A percentile compares a stretch with the other conserved stretches of the same genome.
These are phyloP conservation scores for Colletotrichum musicola DNA, from an alignment of 2,329 filamentous ascomycete genomes.

Conservation along the genomic window DNA sequence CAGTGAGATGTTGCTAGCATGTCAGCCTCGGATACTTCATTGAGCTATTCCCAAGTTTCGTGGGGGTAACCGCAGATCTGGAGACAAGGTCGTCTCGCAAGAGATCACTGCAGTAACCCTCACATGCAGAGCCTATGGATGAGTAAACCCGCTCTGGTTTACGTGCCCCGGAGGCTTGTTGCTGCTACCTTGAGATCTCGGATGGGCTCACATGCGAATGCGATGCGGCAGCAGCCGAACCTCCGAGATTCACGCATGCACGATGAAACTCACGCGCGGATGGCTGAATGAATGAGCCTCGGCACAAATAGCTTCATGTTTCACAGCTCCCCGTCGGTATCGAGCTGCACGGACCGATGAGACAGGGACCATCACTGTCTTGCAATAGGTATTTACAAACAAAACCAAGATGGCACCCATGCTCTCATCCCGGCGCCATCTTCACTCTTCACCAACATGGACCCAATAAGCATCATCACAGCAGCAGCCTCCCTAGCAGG, in stretches of 20 bases:
- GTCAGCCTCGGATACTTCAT: too few relatives aligned
- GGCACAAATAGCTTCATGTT: conserved; percentile 3
- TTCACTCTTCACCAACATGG: conserved; percentile 37
- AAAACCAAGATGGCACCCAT: background rate
- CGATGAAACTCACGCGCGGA: conserved; percentile 1
- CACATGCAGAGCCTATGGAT: too few relatives aligned
- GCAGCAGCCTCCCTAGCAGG: conserved; percentile 33
- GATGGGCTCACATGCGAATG: background rate
- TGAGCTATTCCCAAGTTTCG: too few relatives aligned
- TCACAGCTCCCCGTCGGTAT: background rate
- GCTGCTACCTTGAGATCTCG: too few relatives aligned
- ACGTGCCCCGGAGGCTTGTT: too few relatives aligned
- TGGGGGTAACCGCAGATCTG: too few relatives aligned
- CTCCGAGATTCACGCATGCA: conserved; percentile 6
- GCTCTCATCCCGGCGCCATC: too few relatives aligned
- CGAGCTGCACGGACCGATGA: background rate
- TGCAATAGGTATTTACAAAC: background rate
- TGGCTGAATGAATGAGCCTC: conserved; percentile 1
- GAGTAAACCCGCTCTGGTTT: too few relatives aligned
- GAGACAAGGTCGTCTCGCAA: too few relatives aligned
- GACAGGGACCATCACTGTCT: background rate
- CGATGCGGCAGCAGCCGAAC: background rate
- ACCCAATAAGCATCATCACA: conserved; percentile 45
- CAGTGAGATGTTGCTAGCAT: too few relatives aligned
- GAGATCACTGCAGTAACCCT: too few relatives aligned